phyloP scores from a whole-genome alignment of 192 early-diverging fungal species.

The Physocladia obscura region DNA sequence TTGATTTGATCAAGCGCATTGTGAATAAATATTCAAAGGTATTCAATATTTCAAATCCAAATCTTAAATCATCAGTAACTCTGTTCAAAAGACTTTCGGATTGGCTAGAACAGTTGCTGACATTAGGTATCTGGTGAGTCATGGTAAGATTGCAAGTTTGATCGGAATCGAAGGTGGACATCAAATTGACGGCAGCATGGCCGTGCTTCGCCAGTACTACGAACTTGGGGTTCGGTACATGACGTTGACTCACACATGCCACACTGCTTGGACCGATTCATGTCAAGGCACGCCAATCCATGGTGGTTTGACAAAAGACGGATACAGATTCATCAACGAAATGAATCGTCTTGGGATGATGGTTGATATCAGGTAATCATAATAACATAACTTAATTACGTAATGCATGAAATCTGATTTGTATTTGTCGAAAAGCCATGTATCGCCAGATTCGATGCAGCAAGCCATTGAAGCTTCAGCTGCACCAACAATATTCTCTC shows the following conservation, averaged over 20 bases:
- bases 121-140: constrained; percentile 41
- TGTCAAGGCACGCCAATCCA: constrained; percentile 40
- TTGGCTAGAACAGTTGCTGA: constrained; percentile 43
- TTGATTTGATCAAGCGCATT: constrained; percentile 66
- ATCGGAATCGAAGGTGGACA: constrained; percentile 69
- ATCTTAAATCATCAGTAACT: neutral
- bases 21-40: constrained; percentile 45
- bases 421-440: constrained; percentile 44
- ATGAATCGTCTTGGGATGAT: constrained; percentile 75
- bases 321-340: constrained; percentile 53
- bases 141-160: constrained; percentile 57
- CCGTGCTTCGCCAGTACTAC: constrained; percentile 52
- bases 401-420: neutral
- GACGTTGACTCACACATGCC: constrained; percentile 66
- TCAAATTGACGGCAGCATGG: constrained; percentile 60
- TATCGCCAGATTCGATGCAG: constrained; percentile 60
- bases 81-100: constrained; percentile 39
- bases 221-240: constrained; percentile 64
- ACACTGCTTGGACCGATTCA: constrained; percentile 58
- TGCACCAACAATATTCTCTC: constrained; percentile 66
- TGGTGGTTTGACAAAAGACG: constrained; percentile 56
- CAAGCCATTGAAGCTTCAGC: constrained; percentile 47
- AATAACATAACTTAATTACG: neutral
- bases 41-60: neutral
- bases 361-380: constrained; percentile 56